These are phyloP conservation scores for Sporodiniella umbellata DNA, from an alignment of 371 early-diverging fungal species.

Conservation along the genomic window DNA sequence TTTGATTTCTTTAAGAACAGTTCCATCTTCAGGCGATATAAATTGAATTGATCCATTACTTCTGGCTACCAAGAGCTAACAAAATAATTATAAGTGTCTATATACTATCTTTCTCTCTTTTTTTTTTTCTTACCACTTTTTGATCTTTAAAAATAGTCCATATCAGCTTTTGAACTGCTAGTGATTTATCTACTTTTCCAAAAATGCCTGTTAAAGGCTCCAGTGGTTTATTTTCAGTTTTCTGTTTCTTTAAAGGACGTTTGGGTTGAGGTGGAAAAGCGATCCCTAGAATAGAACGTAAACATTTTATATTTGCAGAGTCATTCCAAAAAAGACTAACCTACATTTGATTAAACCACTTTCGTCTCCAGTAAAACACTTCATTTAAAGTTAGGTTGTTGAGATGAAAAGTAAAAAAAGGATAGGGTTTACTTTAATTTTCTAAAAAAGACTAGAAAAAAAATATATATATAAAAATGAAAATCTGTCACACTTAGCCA, in stretches of 20 bases:
- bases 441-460: background rate
- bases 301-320: background rate
- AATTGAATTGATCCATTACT: constrained; percentile 61
- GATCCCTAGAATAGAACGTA: constrained; percentile 18
- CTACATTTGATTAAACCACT: constrained; percentile 71
- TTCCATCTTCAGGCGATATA: constrained; percentile 51
- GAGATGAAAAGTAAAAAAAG: background rate
- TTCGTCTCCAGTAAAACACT: constrained; percentile 70
- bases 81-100: constrained; percentile 2
- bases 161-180: constrained; percentile 49
- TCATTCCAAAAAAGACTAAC: background rate
- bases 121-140: constrained; percentile 36
- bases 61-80: constrained; percentile 58
- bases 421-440: background rate
- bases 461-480: no score
- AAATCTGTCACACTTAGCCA: constrained; percentile 7
- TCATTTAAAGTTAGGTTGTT: constrained; percentile 17
- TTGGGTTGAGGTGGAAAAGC: constrained; percentile 29
- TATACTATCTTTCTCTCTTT: no score
- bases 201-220: constrained; percentile 34
- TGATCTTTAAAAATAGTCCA: constrained; percentile 39
- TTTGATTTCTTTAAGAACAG: constrained; percentile 37
- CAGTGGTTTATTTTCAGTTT: constrained; percentile 19
- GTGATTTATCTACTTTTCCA: constrained; percentile 53
- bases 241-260: constrained; percentile 19